Evolutionary conservation across 305 asterid species (phyloP), one percentile per base, ranked within the genome.

Genomic region (Rubia balearica): DNA sequence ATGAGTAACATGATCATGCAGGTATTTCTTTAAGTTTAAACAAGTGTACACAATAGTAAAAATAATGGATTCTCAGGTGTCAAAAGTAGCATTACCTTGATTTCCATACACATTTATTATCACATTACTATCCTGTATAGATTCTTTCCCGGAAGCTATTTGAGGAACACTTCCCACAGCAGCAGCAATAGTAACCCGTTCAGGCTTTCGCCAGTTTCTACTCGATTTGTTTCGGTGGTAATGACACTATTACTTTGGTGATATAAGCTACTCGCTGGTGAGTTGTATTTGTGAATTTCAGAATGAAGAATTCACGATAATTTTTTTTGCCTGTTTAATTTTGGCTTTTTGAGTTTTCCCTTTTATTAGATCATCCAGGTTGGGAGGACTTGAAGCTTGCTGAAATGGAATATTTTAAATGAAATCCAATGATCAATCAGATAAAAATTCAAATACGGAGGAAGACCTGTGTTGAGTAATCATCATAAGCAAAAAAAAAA

Each of bases 321-420:
- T 64, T 63, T 13, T 59, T 19, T 30, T 43, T 70, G 19, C 70
- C 24, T 45, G 53, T 63, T 65, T 63, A 13, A 36, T 77, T 51
- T 51, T 8, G 9, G 36, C 48, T 40, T 27, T 71, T 22, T 27
- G 65, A 12, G 40, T 55, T 78, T 43, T 64, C 64, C 38, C 46
- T 62, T 73, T 53, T 24, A 62, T 78, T 63, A 55, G 36, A 77
- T 61, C 75, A 46, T 81, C 67, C 85, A 91, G 99, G 84, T 83
- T 66, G 98, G 98, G 7, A 92, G 84, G 85, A 90, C 98, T 48
- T 78, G 90, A 77, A 92, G 98, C 80, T 84, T 61, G 43, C 30
- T 27, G 30, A 27, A 27, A 27, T 27, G 30, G 30, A 27, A 27
- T 0, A 1, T 27, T 27, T 27, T 27, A 1, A 27, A 27, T 27